Evolutionary conservation across 495 filamentous ascomycete species (phyloP), one percentile per base, ranked within the genome.

Genomic region (Gamarada debralockiae): DNA sequence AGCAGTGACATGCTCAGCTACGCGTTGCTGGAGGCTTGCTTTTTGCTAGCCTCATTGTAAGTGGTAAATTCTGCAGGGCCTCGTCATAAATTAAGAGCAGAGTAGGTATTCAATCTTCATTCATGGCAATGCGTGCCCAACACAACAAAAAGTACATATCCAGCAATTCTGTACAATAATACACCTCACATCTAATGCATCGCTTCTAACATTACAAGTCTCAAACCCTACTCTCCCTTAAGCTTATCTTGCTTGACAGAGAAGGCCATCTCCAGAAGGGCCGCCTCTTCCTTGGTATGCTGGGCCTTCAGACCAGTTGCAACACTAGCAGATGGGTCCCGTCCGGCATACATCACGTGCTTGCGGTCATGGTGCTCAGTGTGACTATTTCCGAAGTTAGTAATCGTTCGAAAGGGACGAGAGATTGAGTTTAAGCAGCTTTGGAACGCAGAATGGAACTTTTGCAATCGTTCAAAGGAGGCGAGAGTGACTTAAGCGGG

Each of bases 271-370:
- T 93, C 80, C 60, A 98, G 70, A 57, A 98, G 69, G 18, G 95
- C 89, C 70, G 89, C 76, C 78, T 98, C 93, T 77, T 98, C 93
- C 81, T 95, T 96, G 62, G 84, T 68, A 71, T 98, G 93, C 45
- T 76, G 80, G 24, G 77, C 70, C 85, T 98, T 98, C 60, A 93
- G 68, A 67, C 93, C 93, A 41, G 92, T 96, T 37, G 93, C 93
- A 38, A 97, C 92, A 63, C 82, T 87, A 27, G 93, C 92, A 63
- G 86, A 92, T 17, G 91, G 91, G 64, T 86, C 79, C 62, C 93
- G 83, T 62, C 93, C 93, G 38, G 93, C 93, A 72, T 98, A 98
- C 82, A 95, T 86, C 63, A 96, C 90, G 73, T 97, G 91, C 70
- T 93, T 91, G 60, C 85, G 80, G 72, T 92, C 81, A 74, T 98